Evolutionary conservation across 2,329 filamentous ascomycete species (phyloP).

Genomic region (Beauveria bassiana): DNA sequence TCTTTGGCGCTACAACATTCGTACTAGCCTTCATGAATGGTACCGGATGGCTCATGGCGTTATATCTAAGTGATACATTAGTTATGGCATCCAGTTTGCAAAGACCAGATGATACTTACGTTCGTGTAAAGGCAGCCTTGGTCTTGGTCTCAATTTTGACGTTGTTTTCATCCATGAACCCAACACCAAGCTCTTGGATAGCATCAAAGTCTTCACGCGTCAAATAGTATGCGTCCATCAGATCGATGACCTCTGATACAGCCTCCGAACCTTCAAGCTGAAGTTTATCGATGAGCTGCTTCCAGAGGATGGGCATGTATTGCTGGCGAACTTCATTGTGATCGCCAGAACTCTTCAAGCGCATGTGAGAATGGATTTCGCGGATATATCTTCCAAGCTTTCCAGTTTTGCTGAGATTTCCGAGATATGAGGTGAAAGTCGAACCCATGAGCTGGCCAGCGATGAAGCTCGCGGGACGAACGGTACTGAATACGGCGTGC

Average conservation of each 20-base stretch:
- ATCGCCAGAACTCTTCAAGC: constrained; percentile 81
- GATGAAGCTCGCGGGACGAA: constrained; percentile 80
- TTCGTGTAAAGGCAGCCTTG: constrained; percentile 82
- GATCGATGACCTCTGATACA: constrained; percentile 74
- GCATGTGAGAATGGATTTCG: constrained; percentile 96
- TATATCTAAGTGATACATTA: constrained; percentile 56
- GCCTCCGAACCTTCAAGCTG: constrained; percentile 73
- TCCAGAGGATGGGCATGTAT: constrained; percentile 85
- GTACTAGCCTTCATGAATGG: constrained; percentile 89
- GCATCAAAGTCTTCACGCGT: constrained; percentile 93
- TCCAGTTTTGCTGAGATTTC: constrained; percentile 83
- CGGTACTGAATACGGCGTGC: constrained; percentile 91
- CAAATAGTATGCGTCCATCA: constrained; percentile 96
- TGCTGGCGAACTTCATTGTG: constrained; percentile 90
- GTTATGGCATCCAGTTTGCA: neutral
- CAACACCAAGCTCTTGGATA: constrained; percentile 84
- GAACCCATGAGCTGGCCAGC: constrained; percentile 70
- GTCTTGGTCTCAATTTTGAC: constrained; percentile 77
- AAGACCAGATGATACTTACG: constrained; percentile 47
- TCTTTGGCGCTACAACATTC: constrained; percentile 65
- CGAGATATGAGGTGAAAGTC: constrained; percentile 84
- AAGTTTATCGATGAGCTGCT: constrained; percentile 66
- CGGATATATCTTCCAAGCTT: constrained; percentile 75
- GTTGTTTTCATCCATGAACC: constrained; percentile 66
- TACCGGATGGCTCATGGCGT: constrained; percentile 75